Conservation (phyloP, 805 yeast genomes). For the Candida suzukii region DNA sequence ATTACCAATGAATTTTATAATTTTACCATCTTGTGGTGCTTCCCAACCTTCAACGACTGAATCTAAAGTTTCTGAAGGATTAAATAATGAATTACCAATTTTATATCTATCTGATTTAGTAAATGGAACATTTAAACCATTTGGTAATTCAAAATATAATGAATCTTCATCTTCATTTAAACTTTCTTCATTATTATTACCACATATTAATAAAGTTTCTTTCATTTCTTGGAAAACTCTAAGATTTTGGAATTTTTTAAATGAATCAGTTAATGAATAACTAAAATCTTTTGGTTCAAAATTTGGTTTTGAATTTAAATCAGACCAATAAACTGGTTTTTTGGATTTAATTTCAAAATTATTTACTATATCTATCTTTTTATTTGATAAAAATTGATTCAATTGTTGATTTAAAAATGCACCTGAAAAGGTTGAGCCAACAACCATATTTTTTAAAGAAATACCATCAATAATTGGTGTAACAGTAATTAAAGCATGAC, state of each 20-base stretch:
- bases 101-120: conserved; percentile 48
- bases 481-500: conserved; percentile 69
- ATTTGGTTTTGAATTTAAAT: conserved; percentile 10
- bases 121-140: conserved; percentile 61
- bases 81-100: conserved; percentile 68
- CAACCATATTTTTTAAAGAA: conserved; percentile 61
- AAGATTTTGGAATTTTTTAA: conserved; percentile 48
- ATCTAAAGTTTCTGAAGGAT: conserved; percentile 37
- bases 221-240: conserved; percentile 66
- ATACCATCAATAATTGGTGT: conserved; percentile 83
- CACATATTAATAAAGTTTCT: conserved; percentile 51
- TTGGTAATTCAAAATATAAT: conserved; percentile 66
- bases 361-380: conserved; percentile 23
- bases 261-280: conserved; percentile 38
- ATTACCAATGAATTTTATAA: conserved; percentile 24
- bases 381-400: conserved; percentile 28
- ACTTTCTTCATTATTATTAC: conserved; percentile 14
- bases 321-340: conserved; percentile 19
- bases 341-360: conserved; percentile 47
- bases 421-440: conserved; percentile 72
- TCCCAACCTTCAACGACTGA: conserved; percentile 26
- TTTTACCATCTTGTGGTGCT: conserved; percentile 45
- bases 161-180: conserved; percentile 20
- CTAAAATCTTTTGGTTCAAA: conserved; percentile 23
- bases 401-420: conserved; percentile 52